Evolutionary conservation across 2,329 filamentous ascomycete species (phyloP).

Genomic region (Sphaerulina vaccinii): DNA sequence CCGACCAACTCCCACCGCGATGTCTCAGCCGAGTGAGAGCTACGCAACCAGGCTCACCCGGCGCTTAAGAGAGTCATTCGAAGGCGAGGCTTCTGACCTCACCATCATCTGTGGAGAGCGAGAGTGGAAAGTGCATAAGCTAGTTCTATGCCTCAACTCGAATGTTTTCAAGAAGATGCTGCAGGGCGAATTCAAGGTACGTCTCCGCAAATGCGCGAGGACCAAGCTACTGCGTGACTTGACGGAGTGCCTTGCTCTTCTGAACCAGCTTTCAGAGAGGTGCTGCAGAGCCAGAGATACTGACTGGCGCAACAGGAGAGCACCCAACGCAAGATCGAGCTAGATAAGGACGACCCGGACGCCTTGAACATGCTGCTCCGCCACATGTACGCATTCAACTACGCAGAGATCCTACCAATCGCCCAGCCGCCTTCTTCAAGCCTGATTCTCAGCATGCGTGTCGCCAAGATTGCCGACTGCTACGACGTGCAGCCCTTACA

Average conservation of each 20-base stretch:
- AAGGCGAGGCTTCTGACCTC: not conserved
- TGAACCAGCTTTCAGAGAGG: not conserved
- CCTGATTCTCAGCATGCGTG: not conserved
- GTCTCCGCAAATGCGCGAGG: too few relatives aligned
- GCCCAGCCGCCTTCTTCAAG: not conserved
- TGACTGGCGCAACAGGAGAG: not conserved
- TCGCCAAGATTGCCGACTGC: not conserved
- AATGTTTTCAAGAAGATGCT: conserved; percentile 1
- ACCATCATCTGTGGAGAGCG: not conserved
- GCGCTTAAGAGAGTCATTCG: not conserved
- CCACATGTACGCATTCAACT: conserved; percentile 1
- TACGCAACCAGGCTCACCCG: not conserved
- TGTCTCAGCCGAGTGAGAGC: too few relatives aligned
- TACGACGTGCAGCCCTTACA: not conserved
- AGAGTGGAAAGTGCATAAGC: not conserved
- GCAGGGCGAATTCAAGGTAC: not conserved
- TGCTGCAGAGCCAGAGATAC: not conserved
- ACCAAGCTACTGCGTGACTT: too few relatives aligned
- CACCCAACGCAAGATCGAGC: not conserved
- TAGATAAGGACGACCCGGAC: not conserved
- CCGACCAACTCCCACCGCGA: not conserved
- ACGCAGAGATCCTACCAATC: too few relatives aligned
- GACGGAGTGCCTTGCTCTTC: too few relatives aligned
- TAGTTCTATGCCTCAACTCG: conserved; percentile 3
- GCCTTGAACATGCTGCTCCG: not conserved